These are phyloP conservation scores for Hericium rajendrae DNA, from an alignment of 768 basidiomycete genomes.

Conservation along the genomic window DNA sequence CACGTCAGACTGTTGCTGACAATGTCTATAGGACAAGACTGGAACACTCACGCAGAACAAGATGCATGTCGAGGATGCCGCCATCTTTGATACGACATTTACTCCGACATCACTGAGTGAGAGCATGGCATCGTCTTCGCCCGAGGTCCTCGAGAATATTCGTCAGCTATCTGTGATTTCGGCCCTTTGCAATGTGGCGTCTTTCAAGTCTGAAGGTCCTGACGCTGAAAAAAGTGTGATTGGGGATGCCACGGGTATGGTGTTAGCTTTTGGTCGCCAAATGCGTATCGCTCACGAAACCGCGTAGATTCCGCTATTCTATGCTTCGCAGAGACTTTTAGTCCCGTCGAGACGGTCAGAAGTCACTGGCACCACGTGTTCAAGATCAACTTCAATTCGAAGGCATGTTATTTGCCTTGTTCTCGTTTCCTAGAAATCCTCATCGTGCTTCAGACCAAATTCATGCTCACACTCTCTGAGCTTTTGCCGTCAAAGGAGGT, in stretches of 20 bases:
- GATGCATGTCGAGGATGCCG: constrained; percentile 45
- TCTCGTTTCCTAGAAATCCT: neutral
- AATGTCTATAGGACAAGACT: constrained; percentile 36
- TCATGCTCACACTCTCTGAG: constrained; percentile 36
- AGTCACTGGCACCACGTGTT: constrained; percentile 16
- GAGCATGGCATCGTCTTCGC: neutral
- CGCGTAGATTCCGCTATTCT: constrained; percentile 42
- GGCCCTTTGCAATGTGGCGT: constrained; percentile 42
- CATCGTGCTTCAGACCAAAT: constrained; percentile 34
- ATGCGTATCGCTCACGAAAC: neutral
- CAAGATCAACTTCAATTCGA: constrained; percentile 29
- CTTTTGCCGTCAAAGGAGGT: constrained; percentile 2
- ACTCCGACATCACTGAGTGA: constrained; percentile 8
- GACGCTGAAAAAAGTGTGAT: constrained; percentile 24
- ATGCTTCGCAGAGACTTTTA: constrained; percentile 32
- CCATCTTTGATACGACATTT: constrained; percentile 25
- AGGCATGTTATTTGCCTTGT: constrained; percentile 22
- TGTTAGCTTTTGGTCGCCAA: neutral
- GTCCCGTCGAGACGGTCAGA: constrained; percentile 4
- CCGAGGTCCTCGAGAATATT: constrained; percentile 10
- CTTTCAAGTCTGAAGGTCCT: constrained; percentile 27
- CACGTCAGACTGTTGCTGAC: neutral
- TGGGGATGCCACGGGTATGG: constrained; percentile 47
- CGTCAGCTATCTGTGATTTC: constrained; percentile 29
- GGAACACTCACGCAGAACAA: constrained; percentile 52